Base-by-base conservation (phyloP, 1,139 yeast genomes). In the Saccharomyces hybrid region DNA sequence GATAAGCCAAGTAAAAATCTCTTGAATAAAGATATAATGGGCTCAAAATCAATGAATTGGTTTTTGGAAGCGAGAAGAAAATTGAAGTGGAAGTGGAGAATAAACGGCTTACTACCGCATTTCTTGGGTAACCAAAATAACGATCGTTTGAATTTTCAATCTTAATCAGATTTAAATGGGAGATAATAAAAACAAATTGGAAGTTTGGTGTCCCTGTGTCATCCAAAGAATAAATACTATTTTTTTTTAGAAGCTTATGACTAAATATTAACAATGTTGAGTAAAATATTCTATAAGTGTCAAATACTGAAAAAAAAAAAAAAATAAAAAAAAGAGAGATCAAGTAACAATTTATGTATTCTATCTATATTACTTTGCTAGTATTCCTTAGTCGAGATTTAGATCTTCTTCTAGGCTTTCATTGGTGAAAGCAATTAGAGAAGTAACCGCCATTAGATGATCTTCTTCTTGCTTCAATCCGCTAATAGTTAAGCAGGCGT, bases 401-500 rank as follows among this genome's bases (percentile, higher is more conserved):
- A 57, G 49, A 8, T 57, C 59, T 20, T 50, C 52, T 25, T 53
- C 56, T 14, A 51, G 32, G 2, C 38, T 52, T 34, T 52, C 48
- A 11, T 55, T 54, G 23, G 57, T 53, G 50, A 52, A 63, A 26
- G 60, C 59, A 25, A 50, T 46, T 14, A 58, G 46, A 8, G 62
- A 58, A 7, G 61, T 57, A 4, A 61, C 54, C 1, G 68, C 70
- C 26, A 67, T 55, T 52, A 62, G 51, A 50, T 67, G 68, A 46
- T 67, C 70, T 54, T 66, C 66, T 26, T 64, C 62, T 51, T 66
- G 70, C 50, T 60, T 59, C 60, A 82, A 75, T 0, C 88, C 88
- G 65, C 84, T 79, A 42, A 82, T 76, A n/a, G 84, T 80, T 50
- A 82, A 71, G 2, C 81, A 78, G 1, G 79, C 88, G 42, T 80